A percentile compares a stretch with the other conserved stretches of the same genome.
Conservation (phyloP, 805 yeast species). For the Yarrowia sp. region DNA sequence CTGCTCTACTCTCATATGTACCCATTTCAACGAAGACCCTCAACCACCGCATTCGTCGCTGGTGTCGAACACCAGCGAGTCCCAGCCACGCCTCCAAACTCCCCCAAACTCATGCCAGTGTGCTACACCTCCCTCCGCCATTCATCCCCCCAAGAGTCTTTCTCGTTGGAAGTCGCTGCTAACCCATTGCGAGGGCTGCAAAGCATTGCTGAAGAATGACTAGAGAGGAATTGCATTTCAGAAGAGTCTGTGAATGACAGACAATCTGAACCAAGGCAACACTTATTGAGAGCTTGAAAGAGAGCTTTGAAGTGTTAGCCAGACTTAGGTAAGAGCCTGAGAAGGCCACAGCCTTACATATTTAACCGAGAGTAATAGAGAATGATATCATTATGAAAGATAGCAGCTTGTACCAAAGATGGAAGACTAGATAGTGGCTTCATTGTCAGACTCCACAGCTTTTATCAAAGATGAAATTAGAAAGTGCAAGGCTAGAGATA, state of each 20-base stretch:
- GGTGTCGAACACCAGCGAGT: background rate
- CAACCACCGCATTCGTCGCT: background rate
- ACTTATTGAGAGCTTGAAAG: too few relatives aligned
- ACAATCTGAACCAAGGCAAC: too few relatives aligned
- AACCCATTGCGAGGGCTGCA: background rate
- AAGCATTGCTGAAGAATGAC: background rate
- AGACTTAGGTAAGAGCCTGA: too few relatives aligned
- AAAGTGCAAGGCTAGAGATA: too few relatives aligned
- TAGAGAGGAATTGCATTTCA: background rate
- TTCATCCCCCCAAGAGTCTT: background rate
- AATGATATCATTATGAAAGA: too few relatives aligned
- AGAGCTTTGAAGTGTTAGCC: too few relatives aligned
- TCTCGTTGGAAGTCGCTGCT: slow-evolving; percentile 10
- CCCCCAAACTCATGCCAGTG: background rate
- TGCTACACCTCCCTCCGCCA: background rate
- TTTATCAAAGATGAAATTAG: too few relatives aligned
- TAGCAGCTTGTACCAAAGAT: too few relatives aligned
- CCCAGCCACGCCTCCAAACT: background rate
- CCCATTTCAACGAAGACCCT: slow-evolving; percentile 17
- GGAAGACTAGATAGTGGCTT: too few relatives aligned
- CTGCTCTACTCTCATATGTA: slow-evolving; percentile 8
- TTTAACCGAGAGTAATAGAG: too few relatives aligned
- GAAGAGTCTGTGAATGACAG: background rate
- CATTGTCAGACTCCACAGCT: too few relatives aligned
- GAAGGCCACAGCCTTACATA: too few relatives aligned